Evolutionary conservation across 164 flowering plant species (phyloP), one percentile per base, ranked within the genome.

Genomic region (Aristolochia contorta): DNA sequence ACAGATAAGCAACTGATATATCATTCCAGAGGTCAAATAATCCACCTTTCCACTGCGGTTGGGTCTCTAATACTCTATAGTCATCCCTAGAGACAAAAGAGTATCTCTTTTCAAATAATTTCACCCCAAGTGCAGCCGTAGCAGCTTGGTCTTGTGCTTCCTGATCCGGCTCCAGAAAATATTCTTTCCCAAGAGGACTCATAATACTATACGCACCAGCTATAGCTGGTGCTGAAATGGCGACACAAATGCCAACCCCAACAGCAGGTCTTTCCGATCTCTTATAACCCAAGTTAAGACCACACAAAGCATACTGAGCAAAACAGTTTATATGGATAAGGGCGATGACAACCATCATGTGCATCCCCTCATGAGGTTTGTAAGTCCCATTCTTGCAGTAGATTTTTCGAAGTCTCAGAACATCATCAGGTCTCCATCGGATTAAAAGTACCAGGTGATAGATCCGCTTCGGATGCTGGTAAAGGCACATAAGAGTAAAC

Each of bases 341-440:
- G 61, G 70, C 12, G 48, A 93, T 76, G 22, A 90, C 99, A 20
- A 85, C 82, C 95, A 88, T 79, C 86, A 93, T 90, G 67, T 93
- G 94, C 16, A 76, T 72, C 97, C 99, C 82, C 60, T 93, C 99
- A 59, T 93, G 76, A 27, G 97, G 99, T 68, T 88, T 90, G 57
- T 82, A 82, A 50, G 96, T 81, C 21, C 96, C 95, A 63, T 86
- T 74, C 71, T 90, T 88, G 77, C 99, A 88, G 76, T 93, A 93
- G 54, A 73, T 62, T 74, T 84, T 80, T 61, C 95, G 74, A 14
- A 93, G 89, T 64, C 22, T 78, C 20, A 79, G 56, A 46, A 93
- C 68, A 60, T 90, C 99, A 6, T 78, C 76, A 13, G 77, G 81
- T 27, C 59, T 79, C 97, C 97, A 93, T 66, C 87, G 77, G 37